Percentiles rank a stretch among this genome's conserved stretches.
These are phyloP conservation scores for Lactarius psammicola DNA, from an alignment of 768 basidiomycete species.

Conservation along the genomic window DNA sequence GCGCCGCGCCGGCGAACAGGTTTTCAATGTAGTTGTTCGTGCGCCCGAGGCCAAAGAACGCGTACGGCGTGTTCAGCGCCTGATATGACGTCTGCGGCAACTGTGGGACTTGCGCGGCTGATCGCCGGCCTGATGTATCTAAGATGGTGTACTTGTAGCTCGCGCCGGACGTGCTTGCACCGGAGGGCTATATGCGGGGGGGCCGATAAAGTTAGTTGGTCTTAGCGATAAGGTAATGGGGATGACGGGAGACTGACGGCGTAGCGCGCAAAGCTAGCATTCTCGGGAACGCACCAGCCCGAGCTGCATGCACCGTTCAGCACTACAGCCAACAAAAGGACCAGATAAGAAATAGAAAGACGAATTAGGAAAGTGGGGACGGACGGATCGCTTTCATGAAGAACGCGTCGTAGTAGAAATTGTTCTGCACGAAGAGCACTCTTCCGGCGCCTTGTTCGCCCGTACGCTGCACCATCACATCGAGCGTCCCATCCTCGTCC, in stretches of 20 bases:
- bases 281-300: conserved; percentile 66
- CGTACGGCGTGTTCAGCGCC: conserved; percentile 85
- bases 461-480: conserved; percentile 87
- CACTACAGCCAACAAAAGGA: conserved; percentile 46
- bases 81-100: conserved; percentile 93
- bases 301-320: conserved; percentile 91
- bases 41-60: conserved; percentile 94
- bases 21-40: conserved; percentile 99
- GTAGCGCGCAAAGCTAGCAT: conserved; percentile 57
- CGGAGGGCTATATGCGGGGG: conserved; percentile 66
- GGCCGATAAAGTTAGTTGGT: too few species aligned
- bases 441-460: conserved; percentile 63
- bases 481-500: conserved; percentile 95
- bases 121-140: conserved; percentile 82
- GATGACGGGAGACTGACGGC: conserved; percentile 51
- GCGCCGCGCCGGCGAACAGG: conserved; percentile 90
- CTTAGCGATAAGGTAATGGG: not conserved
- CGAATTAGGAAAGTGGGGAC: conserved; percentile 31
- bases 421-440: conserved; percentile 87
- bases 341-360: not conserved
- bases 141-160: conserved; percentile 97
- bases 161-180: conserved; percentile 91
- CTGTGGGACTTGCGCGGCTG: conserved; percentile 93
- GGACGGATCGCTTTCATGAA: conserved; percentile 94
- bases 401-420: conserved; percentile 98